phyloP scores from a whole-genome alignment of 345 rosid species.

The Linum tenue region DNA sequence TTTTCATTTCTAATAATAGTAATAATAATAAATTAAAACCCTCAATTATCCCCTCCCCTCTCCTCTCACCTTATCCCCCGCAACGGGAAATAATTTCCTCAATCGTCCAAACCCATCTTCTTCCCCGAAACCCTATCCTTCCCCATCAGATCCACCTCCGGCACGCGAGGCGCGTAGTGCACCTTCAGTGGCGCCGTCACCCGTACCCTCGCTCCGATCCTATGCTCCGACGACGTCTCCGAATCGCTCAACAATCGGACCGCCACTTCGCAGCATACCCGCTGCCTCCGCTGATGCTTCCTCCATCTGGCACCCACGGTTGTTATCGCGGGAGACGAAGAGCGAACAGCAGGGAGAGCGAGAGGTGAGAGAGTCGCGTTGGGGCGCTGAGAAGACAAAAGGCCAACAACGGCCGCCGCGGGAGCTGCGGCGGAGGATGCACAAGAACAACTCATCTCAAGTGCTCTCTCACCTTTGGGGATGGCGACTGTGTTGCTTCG shows the following conservation, averaged over 20 bases:
- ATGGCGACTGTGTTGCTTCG: too few species aligned
- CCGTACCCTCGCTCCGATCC: constrained; percentile 57
- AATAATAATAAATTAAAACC: too few species aligned
- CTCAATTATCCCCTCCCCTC: too few species aligned
- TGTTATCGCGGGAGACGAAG: neutral
- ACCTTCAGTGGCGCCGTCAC: constrained; percentile 76
- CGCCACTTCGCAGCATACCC: neutral
- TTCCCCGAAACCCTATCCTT: constrained; percentile 73
- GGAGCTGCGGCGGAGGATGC: neutral
- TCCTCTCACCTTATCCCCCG: too few species aligned
- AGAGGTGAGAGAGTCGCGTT: neutral
- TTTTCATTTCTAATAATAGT: too few species aligned
- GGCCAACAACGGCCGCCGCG: neutral
- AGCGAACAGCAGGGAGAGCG: neutral
- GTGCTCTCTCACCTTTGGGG: too few species aligned
- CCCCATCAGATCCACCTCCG: constrained; percentile 64
- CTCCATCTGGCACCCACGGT: too few species aligned
- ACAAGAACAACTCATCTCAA: neutral
- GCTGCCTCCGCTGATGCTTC: neutral
- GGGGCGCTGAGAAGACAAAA: neutral
- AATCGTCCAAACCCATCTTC: constrained; percentile 27
- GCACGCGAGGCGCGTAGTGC: constrained; percentile 69
- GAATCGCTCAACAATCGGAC: neutral
- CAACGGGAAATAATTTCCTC: too few species aligned
- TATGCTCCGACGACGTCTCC: constrained; percentile 16